Evolutionary conservation across 305 asterid genomes (phyloP), one percentile per base, ranked within the genome.

Genomic region (Caryopteris hybrid): DNA sequence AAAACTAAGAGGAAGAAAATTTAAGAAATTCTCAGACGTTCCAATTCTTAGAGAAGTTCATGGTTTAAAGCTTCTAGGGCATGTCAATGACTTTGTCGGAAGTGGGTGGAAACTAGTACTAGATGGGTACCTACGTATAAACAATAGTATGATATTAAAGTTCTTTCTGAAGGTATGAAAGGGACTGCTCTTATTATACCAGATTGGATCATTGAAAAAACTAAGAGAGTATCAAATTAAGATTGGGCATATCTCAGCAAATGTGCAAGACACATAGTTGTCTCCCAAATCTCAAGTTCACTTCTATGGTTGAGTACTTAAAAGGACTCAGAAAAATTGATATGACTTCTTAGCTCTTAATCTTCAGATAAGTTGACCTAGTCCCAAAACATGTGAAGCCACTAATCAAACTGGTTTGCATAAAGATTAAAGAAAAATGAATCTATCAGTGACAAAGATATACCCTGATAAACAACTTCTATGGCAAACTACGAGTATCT

Each of bases 181-280:
- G 20, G 42, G 21, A 17, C 12, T 10, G 9, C 23, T 21, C 31
- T 57, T 17, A 34, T 50, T 64, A 12, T 12, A 64, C 38, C 42
- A 66, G 52, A 17, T 54, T 54, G 55, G 17, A 7, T 45, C 41
- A 64, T 14, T 25, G 62, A 64, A 20, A 54, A 60, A 64, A 54
- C 54, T n/a, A 22, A 22, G 42, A 33, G n/a, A 18, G 31, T 6
- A 48, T 31, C 70, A 63, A 18, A 64, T 64, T 33, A 59, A 31
- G 22, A 33, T 10, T 1, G 34, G 67, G 23, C 34, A n/a, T 61
- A 25, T 61, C 13, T 41, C 11, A 45, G 45, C 34, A 62, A 45
- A 45, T 43, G 56, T 27, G 41, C 17, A 51, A 9, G 43, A n/a
- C 48, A n/a, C 6, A n/a, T n/a, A 39, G 33, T 11, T 20, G 18